phyloP scores from a whole-genome alignment of 805 yeast genomes.

The Candida lessepsii region DNA sequence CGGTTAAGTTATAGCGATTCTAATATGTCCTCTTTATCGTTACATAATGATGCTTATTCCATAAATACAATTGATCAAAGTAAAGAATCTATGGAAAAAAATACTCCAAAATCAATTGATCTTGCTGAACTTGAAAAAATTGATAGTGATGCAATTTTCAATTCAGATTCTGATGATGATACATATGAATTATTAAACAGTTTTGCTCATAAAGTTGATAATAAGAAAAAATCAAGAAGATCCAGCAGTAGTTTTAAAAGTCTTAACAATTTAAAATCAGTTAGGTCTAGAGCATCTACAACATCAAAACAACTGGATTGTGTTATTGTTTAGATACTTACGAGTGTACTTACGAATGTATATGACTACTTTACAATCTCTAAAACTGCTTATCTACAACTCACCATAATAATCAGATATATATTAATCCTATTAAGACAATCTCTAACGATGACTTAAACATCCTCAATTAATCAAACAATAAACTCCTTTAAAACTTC shows the following conservation, averaged over 20 bases:
- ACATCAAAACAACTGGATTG: slow-evolving; percentile 11
- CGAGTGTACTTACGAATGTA: no score
- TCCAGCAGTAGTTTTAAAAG: slow-evolving; percentile 1
- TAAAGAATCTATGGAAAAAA: not conserved
- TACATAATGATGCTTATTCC: slow-evolving; percentile 9
- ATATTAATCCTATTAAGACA: no score
- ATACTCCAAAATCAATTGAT: slow-evolving; percentile 1
- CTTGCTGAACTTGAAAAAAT: slow-evolving; percentile 5
- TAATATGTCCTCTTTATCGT: slow-evolving; percentile 13
- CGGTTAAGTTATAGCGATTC: slow-evolving; percentile 16
- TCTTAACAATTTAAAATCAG: not conserved
- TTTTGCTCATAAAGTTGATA: slow-evolving; percentile 11
- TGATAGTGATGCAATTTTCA: slow-evolving; percentile 12
- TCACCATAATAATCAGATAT: no score
- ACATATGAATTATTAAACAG: slow-evolving; percentile 27
- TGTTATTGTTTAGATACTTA: slow-evolving; percentile 13
- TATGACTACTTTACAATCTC: no score
- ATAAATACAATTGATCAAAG: slow-evolving; percentile 5
- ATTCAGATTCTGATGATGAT: slow-evolving; percentile 16
- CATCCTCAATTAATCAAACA: no score
- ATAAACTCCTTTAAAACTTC: no score
- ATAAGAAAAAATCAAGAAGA: not conserved
- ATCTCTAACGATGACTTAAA: no score
- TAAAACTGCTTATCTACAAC: no score
- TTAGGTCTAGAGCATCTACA: not conserved